These are phyloP conservation scores for Wickerhamiella hasegawae DNA, from an alignment of 805 yeast species.

Conservation along the genomic window DNA sequence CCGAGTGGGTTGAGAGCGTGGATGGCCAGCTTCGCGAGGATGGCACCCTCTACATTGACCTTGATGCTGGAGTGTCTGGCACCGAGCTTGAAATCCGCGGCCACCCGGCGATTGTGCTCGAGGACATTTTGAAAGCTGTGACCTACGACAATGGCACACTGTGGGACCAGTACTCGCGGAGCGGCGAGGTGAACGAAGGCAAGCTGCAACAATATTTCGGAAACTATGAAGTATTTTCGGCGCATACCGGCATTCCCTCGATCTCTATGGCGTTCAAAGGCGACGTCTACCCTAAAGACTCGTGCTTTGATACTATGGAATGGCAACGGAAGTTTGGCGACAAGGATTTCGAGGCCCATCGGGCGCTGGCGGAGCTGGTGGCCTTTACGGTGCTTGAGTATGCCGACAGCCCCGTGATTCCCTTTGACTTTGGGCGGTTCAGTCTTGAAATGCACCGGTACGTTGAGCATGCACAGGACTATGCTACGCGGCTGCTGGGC, in stretches of 20 bases:
- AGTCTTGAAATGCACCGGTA: slow-evolving; percentile 30
- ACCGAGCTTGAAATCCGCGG: slow-evolving; percentile 38
- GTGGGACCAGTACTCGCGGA: slow-evolving; percentile 1
- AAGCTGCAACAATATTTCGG: no score
- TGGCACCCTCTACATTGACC: slow-evolving; percentile 56
- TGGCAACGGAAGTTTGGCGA: slow-evolving; percentile 38
- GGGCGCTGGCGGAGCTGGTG: slow-evolving; percentile 38
- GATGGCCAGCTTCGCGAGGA: slow-evolving; percentile 38
- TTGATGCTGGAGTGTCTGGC: slow-evolving; percentile 46
- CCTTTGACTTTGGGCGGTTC: slow-evolving; percentile 39
- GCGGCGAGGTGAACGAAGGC: no score
- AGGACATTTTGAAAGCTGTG: slow-evolving; percentile 29
- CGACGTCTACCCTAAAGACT: slow-evolving; percentile 27
- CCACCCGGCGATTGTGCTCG: slow-evolving; percentile 41
- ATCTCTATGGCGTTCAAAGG: slow-evolving; percentile 40
- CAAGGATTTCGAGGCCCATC: slow-evolving; percentile 38
- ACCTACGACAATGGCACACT: slow-evolving; percentile 12
- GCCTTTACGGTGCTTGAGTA: slow-evolving; percentile 38
- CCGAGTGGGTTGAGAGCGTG: slow-evolving; percentile 53
- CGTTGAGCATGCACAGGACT: slow-evolving; percentile 31
- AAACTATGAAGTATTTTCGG: slow-evolving; percentile 53
- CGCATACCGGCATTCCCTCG: slow-evolving; percentile 52
- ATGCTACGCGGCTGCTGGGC: slow-evolving; percentile 16
- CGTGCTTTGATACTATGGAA: slow-evolving; percentile 52
- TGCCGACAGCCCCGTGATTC: slow-evolving; percentile 65